Evolutionary conservation across 2,329 filamentous ascomycete genomes (phyloP), one percentile per base, ranked within the genome.

Genomic region (Colletotrichum acutatum): DNA sequence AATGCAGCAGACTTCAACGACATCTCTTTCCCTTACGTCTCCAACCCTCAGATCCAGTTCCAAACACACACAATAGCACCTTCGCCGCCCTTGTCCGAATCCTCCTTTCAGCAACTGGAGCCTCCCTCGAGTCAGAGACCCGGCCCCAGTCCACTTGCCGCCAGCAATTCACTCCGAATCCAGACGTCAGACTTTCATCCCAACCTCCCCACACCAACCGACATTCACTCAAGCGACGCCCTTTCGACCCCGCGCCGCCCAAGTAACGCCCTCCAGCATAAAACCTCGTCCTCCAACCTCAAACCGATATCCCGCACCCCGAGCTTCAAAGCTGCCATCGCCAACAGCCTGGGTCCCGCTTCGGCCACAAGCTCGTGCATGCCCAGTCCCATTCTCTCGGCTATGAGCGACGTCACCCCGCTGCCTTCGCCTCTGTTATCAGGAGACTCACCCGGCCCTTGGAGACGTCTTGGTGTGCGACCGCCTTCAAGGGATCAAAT

Each of bases 361-460:
- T 91, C 89, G 49, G 86, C 90, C 1, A 87, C 92, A 14, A 92
- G 89, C 77, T 95, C 93, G 4, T 85, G 88, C 34, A 86, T 93
- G n/a, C 90, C 93, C 7, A 95, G 93, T 68, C 93, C 93, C 4
- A 89, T 93, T 75, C 90, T 95, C 67, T 89, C 91, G 72, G 93
- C 93, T 58, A 92, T 95, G 90, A 91, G 91, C 74, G 92, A 95
- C 80, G 84, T 97, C 74, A 96, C 94, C 4, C 94, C 94, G 68
- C 84, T 97, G 42, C 94, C 94, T 3, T 96, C 94, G 26, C 94
- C 94, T 4, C 86, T 95, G 58, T 86, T 93, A 77, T 87, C 87
- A 5, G 85, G 85, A 75, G 90, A 92, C 77, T 93, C 92, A 1
- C 90, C 91, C 14, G 90, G 91, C 30, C 90, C 91, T 26, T 91